phyloP scores from a whole-genome alignment of 441 rosid species.

The Bocquillonia castaneifolia region DNA sequence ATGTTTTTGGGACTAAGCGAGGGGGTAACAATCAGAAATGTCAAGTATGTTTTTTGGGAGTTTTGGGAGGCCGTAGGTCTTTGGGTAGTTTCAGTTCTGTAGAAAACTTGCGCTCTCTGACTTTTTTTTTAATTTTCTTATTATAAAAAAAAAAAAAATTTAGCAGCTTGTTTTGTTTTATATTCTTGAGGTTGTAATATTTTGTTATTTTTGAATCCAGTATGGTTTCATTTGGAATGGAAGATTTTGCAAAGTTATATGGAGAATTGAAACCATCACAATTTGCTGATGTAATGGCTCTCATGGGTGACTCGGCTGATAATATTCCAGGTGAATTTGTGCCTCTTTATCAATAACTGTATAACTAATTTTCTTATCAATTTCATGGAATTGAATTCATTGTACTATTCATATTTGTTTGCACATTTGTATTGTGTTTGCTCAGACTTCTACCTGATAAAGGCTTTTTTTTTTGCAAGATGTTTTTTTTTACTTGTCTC shows the following conservation, averaged over 20 bases:
- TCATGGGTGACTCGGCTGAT: slow-evolving; percentile 82
- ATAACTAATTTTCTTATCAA: no score
- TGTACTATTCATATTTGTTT: neutral
- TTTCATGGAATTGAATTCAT: neutral
- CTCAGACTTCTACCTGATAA: neutral
- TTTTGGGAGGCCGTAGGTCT: no score
- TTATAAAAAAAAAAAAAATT: no score
- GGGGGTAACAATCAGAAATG: no score
- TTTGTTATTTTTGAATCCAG: slow-evolving; percentile 41
- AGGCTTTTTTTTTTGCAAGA: neutral
- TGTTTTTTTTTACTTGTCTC: neutral
- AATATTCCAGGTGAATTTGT: slow-evolving; percentile 72
- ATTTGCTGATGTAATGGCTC: slow-evolving; percentile 81
- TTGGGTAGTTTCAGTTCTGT: no score
- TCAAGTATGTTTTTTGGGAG: neutral
- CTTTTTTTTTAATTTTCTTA: neutral
- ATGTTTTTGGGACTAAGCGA: no score
- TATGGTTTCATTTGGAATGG: slow-evolving; percentile 92
- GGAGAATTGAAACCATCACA: slow-evolving; percentile 74
- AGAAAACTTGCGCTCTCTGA: no score
- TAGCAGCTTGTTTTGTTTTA: neutral
- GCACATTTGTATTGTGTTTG: neutral
- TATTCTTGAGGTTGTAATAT: slow-evolving; percentile 8
- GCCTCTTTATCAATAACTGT: slow-evolving; percentile 6
- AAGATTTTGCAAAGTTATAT: slow-evolving; percentile 78